Conservation (phyloP, 768 basidiomycete species). For the Collybiopsis confluens region DNA sequence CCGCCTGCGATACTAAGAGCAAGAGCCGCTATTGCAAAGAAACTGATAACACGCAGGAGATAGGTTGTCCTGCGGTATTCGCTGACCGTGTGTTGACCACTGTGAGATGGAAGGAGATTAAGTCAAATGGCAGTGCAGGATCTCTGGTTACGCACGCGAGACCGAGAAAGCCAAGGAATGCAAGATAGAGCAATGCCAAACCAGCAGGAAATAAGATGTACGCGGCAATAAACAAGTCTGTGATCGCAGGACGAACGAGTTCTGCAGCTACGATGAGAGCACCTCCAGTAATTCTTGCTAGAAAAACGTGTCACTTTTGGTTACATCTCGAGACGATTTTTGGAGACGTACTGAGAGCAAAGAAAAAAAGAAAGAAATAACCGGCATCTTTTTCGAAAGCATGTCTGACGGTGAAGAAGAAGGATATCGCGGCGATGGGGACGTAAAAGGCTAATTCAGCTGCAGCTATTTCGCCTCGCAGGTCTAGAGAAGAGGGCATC, state of each 20-base stretch:
- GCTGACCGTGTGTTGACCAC: slow-evolving; percentile 49
- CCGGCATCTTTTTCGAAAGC: slow-evolving; percentile 56
- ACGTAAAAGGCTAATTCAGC: slow-evolving; percentile 57
- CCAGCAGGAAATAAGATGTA: slow-evolving; percentile 46
- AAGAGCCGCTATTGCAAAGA: slow-evolving; percentile 34
- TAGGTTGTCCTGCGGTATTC: slow-evolving; percentile 40
- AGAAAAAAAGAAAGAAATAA: slow-evolving; percentile 65
- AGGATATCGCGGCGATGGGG: slow-evolving; percentile 45
- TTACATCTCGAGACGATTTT: neutral
- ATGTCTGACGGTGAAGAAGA: slow-evolving; percentile 47
- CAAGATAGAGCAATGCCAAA: slow-evolving; percentile 35
- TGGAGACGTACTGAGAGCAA: slow-evolving; percentile 46
- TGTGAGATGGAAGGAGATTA: slow-evolving; percentile 22
- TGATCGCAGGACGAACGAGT: slow-evolving; percentile 30
- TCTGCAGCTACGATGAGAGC: slow-evolving; percentile 56
- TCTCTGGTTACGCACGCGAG: slow-evolving; percentile 33
- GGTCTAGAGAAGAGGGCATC: slow-evolving; percentile 24
- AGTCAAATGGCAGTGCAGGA: slow-evolving; percentile 16
- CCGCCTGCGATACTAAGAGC: slow-evolving; percentile 43
- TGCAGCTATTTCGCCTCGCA: slow-evolving; percentile 50
- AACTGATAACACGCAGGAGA: slow-evolving; percentile 31
- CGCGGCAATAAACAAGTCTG: slow-evolving; percentile 47
- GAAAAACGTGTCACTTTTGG: slow-evolving; percentile 1
- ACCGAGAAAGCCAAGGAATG: slow-evolving; percentile 47
- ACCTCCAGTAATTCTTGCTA: slow-evolving; percentile 57